Evolutionary conservation across 2,329 filamentous ascomycete genomes (phyloP).

Genomic region (Colletotrichum sp.): DNA sequence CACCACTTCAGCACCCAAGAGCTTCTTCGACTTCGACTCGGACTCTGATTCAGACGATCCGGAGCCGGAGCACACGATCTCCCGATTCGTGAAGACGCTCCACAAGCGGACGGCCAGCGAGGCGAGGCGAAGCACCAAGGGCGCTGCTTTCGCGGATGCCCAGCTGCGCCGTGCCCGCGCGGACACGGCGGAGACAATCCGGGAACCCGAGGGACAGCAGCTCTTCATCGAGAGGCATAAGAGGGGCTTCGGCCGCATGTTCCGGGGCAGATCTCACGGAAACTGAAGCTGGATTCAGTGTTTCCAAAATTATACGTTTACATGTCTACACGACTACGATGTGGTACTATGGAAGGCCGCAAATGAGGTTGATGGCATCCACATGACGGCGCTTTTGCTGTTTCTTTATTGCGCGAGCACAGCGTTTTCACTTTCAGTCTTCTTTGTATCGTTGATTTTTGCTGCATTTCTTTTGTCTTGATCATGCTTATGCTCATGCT

Average conservation of each 20-base stretch:
- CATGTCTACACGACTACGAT: not conserved
- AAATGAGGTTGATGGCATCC: not conserved
- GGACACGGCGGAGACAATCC: slow-evolving; percentile 7
- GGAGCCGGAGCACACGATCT: slow-evolving; percentile 13
- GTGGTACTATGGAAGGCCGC: not conserved
- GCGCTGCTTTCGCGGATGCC: slow-evolving; percentile 5
- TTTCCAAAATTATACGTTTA: not conserved
- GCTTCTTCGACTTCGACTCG: slow-evolving; percentile 24
- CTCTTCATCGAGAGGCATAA: not conserved
- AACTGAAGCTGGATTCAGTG: not conserved
- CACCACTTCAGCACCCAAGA: slow-evolving; percentile 1
- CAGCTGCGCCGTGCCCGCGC: slow-evolving; percentile 18
- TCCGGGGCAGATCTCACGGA: not conserved
- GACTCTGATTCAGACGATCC: slow-evolving; percentile 20
- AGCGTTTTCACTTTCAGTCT: not conserved
- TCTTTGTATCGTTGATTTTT: not conserved
- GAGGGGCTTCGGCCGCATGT: slow-evolving; percentile 25
- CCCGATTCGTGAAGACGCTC: slow-evolving; percentile 18
- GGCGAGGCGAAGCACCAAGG: slow-evolving; percentile 12
- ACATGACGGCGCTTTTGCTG: not conserved
- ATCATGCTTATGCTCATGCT: not conserved
- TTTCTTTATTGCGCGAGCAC: not conserved
- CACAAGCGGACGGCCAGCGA: slow-evolving; percentile 20
- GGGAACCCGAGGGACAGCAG: slow-evolving; percentile 11
- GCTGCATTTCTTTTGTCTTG: not conserved